A percentile compares a stretch with the other conserved stretches of the same genome.
These are phyloP conservation scores for Pichia thaimueangensis DNA, from an alignment of 805 yeast genomes.

Conservation along the genomic window DNA sequence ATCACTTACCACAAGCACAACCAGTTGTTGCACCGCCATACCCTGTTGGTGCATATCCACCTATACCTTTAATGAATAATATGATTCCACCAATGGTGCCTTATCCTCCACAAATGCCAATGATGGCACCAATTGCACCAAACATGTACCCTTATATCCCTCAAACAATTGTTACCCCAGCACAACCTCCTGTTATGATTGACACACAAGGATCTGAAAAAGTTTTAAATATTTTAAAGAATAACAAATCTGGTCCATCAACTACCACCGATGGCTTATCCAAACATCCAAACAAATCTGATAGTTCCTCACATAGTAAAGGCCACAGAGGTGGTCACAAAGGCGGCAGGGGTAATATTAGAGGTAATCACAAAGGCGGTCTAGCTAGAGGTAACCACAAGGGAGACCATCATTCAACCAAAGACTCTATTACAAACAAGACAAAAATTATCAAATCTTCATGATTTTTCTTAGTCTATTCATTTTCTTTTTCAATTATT, in stretches of 20 bases:
- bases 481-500: no score
- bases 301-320: background rate
- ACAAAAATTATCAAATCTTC: no score
- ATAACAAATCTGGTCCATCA: background rate
- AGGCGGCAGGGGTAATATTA: conserved; percentile 4
- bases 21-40: background rate
- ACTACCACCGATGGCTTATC: background rate
- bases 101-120: conserved; percentile 9
- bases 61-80: background rate
- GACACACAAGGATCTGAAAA: conserved; percentile 4
- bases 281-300: background rate
- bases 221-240: conserved; percentile 6
- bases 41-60: background rate
- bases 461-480: no score
- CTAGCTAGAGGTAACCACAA: conserved; percentile 16
- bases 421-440: no score
- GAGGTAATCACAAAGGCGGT: conserved; percentile 15
- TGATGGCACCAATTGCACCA: conserved; percentile 5
- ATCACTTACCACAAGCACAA: background rate
- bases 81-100: conserved; percentile 7
- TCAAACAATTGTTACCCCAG: background rate
- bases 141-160: conserved; percentile 9
- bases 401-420: background rate
- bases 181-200: background rate
- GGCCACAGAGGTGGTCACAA: background rate